A percentile compares a stretch with the other conserved stretches of the same genome.
These are phyloP conservation scores for Aphanomyces astaci DNA, from an alignment of 352 stramenopile species.

Conservation along the genomic window DNA sequence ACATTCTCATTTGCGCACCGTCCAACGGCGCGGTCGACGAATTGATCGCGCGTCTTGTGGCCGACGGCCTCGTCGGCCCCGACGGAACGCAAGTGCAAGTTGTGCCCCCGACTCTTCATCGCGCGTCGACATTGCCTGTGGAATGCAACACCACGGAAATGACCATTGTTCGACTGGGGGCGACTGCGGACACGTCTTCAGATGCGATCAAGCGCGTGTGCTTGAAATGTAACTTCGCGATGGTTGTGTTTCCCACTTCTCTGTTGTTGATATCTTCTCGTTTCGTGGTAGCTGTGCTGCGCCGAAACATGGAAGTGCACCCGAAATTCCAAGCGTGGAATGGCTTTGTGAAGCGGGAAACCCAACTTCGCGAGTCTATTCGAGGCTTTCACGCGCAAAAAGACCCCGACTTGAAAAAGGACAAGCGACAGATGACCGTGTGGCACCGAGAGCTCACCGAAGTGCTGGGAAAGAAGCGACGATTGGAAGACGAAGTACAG, in stretches of 20 bases:
- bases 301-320: conserved; percentile 46
- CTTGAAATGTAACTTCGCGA: conserved; percentile 73
- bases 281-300: neutral
- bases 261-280: no score
- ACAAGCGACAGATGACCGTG: conserved; percentile 49
- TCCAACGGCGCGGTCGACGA: conserved; percentile 89
- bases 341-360: conserved; percentile 52
- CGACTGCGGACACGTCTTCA: conserved; percentile 64
- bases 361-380: conserved; percentile 54
- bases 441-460: conserved; percentile 68
- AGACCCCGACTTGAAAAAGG: conserved; percentile 30
- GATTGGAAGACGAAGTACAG: conserved; percentile 73
- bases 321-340: conserved; percentile 67
- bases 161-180: conserved; percentile 74
- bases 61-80: conserved; percentile 65
- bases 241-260: no score
- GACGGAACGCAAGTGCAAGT: conserved; percentile 44
- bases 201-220: conserved; percentile 66
- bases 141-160: conserved; percentile 29
- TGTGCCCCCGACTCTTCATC: conserved; percentile 59
- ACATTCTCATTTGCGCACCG: conserved; percentile 80
- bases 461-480: conserved; percentile 66
- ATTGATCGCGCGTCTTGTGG: conserved; percentile 80
- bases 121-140: conserved; percentile 27
- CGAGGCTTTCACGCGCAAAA: conserved; percentile 63